These are phyloP conservation scores for Phytophthora lateralis DNA, from an alignment of 352 stramenopile genomes.

Conservation along the genomic window DNA sequence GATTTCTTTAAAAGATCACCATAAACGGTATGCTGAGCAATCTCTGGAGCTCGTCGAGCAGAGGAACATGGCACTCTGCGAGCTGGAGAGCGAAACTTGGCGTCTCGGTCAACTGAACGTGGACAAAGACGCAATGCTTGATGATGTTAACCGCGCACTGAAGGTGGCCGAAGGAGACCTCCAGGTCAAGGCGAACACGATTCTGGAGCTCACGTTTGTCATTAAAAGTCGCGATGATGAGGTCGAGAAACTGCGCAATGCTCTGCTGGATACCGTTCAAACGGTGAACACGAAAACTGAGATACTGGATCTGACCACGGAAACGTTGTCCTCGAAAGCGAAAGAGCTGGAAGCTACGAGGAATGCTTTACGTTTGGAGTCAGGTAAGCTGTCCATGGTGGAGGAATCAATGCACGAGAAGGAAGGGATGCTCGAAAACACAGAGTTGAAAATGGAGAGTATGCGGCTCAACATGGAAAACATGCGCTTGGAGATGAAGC, in stretches of 20 bases:
- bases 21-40: constrained; percentile 21
- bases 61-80: constrained; percentile 49
- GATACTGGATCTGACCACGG: constrained; percentile 67
- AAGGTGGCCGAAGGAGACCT: constrained; percentile 44
- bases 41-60: constrained; percentile 32
- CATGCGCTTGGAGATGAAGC: constrained; percentile 68
- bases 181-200: constrained; percentile 59
- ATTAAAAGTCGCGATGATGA: constrained; percentile 78
- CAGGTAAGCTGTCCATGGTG: constrained; percentile 51
- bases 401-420: constrained; percentile 74
- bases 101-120: constrained; percentile 30
- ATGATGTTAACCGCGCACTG: constrained; percentile 36
- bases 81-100: constrained; percentile 38
- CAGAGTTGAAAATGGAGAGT: constrained; percentile 67
- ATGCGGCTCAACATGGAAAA: constrained; percentile 63
- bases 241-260: constrained; percentile 55
- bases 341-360: constrained; percentile 67
- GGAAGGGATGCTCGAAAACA: constrained; percentile 63
- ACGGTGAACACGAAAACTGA: constrained; percentile 65
- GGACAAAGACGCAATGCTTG: constrained; percentile 23
- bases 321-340: constrained; percentile 60
- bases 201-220: constrained; percentile 78
- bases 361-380: constrained; percentile 61
- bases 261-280: constrained; percentile 60
- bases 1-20: constrained; percentile 16